A percentile compares a stretch with the other conserved stretches of the same genome.
phyloP scores from a whole-genome alignment of 2,329 filamentous ascomycete species.

The Aspergillus phoenicis region DNA sequence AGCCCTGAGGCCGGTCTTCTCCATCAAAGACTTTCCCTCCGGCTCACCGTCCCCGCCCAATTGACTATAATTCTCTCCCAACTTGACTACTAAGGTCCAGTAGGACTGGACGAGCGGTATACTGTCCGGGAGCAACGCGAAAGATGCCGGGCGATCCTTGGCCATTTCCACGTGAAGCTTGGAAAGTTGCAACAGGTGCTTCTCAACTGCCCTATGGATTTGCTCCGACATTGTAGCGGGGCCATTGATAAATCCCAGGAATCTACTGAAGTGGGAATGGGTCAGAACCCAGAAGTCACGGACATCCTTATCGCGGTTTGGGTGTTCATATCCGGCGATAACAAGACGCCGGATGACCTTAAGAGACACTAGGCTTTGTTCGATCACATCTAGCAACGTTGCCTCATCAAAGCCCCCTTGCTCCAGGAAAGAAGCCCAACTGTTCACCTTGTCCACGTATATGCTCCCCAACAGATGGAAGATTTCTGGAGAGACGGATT shows the following conservation, averaged over 20 bases:
- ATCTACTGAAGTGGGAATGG: slow-evolving; percentile 74
- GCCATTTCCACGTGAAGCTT: slow-evolving; percentile 92
- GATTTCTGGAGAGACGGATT: slow-evolving; percentile 78
- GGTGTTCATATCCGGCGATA: slow-evolving; percentile 79
- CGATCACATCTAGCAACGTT: slow-evolving; percentile 65
- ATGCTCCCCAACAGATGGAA: slow-evolving; percentile 77
- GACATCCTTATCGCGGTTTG: slow-evolving; percentile 75
- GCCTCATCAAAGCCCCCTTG: slow-evolving; percentile 61
- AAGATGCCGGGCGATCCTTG: slow-evolving; percentile 75
- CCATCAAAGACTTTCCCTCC: slow-evolving; percentile 62
- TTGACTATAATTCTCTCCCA: slow-evolving; percentile 68
- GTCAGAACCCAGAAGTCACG: slow-evolving; percentile 79
- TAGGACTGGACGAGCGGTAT: slow-evolving; percentile 77
- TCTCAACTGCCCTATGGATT: slow-evolving; percentile 69
- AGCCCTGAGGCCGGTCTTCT: slow-evolving; percentile 80
- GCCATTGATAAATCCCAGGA: slow-evolving; percentile 65
- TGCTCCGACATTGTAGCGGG: slow-evolving; percentile 57
- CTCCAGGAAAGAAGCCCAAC: slow-evolving; percentile 67
- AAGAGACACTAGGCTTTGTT: slow-evolving; percentile 75
- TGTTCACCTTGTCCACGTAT: slow-evolving; percentile 71
- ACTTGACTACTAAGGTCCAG: slow-evolving; percentile 77
- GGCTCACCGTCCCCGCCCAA: slow-evolving; percentile 48
- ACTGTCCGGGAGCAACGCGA: slow-evolving; percentile 78
- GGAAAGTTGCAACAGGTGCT: slow-evolving; percentile 84
- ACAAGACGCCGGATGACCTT: slow-evolving; percentile 79